phyloP scores from a whole-genome alignment of 2,329 filamentous ascomycete species.

The Botrytis byssoidea region DNA sequence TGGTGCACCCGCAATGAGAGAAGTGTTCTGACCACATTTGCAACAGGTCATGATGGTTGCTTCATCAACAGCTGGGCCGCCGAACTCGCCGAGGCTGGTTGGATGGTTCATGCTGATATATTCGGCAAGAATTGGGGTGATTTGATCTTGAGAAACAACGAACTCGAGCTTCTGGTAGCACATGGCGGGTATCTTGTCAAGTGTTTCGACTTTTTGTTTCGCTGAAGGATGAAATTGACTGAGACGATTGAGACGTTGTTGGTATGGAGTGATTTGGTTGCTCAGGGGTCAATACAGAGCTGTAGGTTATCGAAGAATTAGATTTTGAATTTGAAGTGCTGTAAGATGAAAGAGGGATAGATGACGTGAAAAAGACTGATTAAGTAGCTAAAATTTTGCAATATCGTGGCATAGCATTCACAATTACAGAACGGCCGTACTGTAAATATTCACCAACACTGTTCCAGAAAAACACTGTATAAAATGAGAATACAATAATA shows the following conservation, averaged over 20 bases:
- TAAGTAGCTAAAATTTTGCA: background rate
- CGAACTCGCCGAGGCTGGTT: background rate
- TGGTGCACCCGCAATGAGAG: background rate
- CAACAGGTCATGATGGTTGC: slow-evolving; percentile 11
- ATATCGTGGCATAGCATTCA: background rate
- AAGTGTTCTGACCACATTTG: background rate
- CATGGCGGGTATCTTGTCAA: background rate
- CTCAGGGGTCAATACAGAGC: background rate
- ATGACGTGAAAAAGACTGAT: background rate
- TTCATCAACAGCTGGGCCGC: background rate
- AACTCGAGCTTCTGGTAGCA: background rate
- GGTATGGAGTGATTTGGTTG: background rate
- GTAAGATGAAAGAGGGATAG: background rate
- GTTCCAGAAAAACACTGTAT: background rate
- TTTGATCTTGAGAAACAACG: background rate
- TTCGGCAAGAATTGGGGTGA: background rate
- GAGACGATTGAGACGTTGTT: background rate
- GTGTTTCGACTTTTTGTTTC: background rate
- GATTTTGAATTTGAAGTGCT: background rate
- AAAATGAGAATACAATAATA: background rate
- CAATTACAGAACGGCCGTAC: background rate
- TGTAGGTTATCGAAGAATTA: background rate
- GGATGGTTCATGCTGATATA: background rate
- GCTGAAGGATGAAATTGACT: background rate
- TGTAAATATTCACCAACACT: background rate